Evolutionary conservation across 164 flowering plant genomes (phyloP), one percentile per base, ranked within the genome.

Genomic region (Tetrastigma voinierianum): DNA sequence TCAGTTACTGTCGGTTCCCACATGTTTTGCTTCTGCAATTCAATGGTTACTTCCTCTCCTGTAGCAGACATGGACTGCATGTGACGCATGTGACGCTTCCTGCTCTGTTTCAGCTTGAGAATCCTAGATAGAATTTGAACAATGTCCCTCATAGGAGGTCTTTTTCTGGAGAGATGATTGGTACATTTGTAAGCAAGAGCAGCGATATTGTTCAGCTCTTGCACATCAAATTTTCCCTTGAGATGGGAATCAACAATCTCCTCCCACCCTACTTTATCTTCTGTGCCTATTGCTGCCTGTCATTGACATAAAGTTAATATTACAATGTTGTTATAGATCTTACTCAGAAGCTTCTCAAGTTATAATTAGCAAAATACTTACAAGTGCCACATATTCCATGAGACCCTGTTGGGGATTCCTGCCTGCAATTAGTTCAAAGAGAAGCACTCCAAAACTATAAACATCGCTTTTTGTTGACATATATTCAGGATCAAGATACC

Each of bases 401-500:
- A 88, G 83, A 32, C 93, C 90, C 62, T 88, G 90, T 61, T 76
- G 86, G 23, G 90, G 93, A 72, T 83, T 85, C 59, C 80, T 79
- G 70, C 86, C 90, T 2, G 90, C 77, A 59, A 88, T 76, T 46
- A 88, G 82, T 70, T 88, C 93, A 75, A 85, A 88, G 13, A 88
- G 87, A 71, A 83, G 57, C 24, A 88, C 87, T 19, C 90, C 93
- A 67, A 74, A 88, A 78, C 93, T 85, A 68, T 83, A 86, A 24
- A 86, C 88, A 69, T 88, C 90, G 66, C 88, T 86, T 61, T 79
- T 82, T 16, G 89, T 66, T 57, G 88, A 86, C 62, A 86, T 56
- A 70, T 88, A 88, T 71, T 86, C 89, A 14, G 90, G 90, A 72
- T 88, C 90, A 48, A 88, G 87, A 80, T 88, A 86, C 19, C 90